A percentile compares a stretch with the other conserved stretches of the same genome.
phyloP scores from a whole-genome alignment of 2,329 filamentous ascomycete genomes.

The Torrubiella hemipterigena region DNA sequence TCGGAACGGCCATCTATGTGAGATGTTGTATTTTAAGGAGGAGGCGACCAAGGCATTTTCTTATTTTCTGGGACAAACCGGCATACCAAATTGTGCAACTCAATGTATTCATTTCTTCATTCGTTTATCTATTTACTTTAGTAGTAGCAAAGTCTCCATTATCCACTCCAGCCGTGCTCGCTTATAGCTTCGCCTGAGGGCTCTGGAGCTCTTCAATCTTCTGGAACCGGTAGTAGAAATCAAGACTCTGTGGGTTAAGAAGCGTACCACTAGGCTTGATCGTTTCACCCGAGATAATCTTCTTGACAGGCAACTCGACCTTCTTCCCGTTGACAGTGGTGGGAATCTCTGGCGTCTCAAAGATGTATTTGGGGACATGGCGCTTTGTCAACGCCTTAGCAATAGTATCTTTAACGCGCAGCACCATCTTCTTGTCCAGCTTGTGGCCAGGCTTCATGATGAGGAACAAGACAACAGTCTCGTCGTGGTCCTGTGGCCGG shows the following conservation, averaged over 20 bases:
- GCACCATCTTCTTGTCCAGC: constrained; percentile 43
- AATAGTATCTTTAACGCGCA: constrained; percentile 52
- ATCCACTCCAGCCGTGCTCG: background rate
- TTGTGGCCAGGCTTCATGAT: constrained; percentile 42
- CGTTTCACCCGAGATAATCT: constrained; percentile 64
- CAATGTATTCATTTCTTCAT: background rate
- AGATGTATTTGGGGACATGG: constrained; percentile 68
- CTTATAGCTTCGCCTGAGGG: constrained; percentile 18
- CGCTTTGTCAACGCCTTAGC: constrained; percentile 53
- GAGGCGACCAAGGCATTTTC: no score
- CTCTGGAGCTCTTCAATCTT: constrained; percentile 20
- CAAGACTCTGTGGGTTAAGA: constrained; percentile 61
- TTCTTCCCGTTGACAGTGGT: constrained; percentile 78
- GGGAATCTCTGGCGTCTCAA: constrained; percentile 73
- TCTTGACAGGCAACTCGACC: constrained; percentile 73
- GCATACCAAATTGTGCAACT: no score
- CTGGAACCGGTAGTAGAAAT: constrained; percentile 67
- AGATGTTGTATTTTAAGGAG: background rate
- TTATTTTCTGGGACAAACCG: no score
- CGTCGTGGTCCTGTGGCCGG: constrained; percentile 41
- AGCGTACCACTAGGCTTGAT: constrained; percentile 69
- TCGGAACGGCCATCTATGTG: constrained; percentile 8
- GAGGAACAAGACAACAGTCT: constrained; percentile 43
- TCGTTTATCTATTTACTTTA: background rate
- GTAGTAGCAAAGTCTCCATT: background rate